A percentile compares a stretch with the other conserved stretches of the same genome.
These are phyloP conservation scores for Dalbergia cochinchinensis DNA, from an alignment of 306 rosid species.

Conservation along the genomic window DNA sequence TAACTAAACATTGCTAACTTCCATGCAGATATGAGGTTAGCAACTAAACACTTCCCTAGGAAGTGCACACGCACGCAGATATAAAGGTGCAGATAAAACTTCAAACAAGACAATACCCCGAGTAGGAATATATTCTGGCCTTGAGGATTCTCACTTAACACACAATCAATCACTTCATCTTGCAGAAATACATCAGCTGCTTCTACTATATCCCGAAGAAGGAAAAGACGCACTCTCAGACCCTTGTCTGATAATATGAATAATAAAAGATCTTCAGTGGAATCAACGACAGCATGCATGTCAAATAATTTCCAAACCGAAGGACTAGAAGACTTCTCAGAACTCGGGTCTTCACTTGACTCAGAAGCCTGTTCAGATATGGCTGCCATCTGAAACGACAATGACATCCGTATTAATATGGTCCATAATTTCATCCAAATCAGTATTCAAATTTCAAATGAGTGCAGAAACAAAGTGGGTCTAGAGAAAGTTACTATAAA, in stretches of 20 bases:
- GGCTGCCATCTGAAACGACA: conserved; percentile 81
- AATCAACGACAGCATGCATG: conserved; percentile 85
- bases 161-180: conserved; percentile 66
- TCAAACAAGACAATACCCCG: conserved; percentile 59
- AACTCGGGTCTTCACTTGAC: conserved; percentile 57
- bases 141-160: conserved; percentile 55
- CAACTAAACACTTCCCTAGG: conserved; percentile 17
- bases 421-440: conserved; percentile 9
- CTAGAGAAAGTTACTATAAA: not conserved
- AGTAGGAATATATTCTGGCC: conserved; percentile 47
- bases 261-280: conserved; percentile 84
- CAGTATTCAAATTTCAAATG: conserved; percentile 39
- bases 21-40: not conserved
- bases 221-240: conserved; percentile 85
- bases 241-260: conserved; percentile 93
- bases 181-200: conserved; percentile 74
- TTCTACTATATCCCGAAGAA: conserved; percentile 76
- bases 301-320: conserved; percentile 83
- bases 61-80: not conserved
- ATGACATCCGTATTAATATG: conserved; percentile 32
- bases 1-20: not conserved
- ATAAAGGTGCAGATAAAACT: not conserved
- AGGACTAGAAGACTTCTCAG: conserved; percentile 59
- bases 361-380: conserved; percentile 96
- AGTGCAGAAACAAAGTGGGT: conserved; percentile 29